Evolutionary conservation across 768 basidiomycete genomes (phyloP).

Genomic region (Termitomyces heimii): DNA sequence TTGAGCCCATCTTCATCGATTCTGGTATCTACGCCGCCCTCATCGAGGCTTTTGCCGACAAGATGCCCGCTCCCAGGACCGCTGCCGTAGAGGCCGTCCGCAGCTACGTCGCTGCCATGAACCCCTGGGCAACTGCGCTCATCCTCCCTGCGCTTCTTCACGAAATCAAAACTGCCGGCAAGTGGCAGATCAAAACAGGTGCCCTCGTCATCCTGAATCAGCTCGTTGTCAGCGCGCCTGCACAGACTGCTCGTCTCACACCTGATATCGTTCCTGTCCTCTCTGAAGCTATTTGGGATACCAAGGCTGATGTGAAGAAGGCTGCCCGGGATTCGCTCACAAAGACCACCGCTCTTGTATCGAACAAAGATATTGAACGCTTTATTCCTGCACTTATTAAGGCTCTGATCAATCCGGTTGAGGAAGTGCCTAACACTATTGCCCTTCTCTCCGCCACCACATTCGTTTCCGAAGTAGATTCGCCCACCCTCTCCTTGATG

Average conservation of each 20-base stretch:
- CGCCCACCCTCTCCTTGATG: constrained; percentile 95
- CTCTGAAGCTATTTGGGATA: constrained; percentile 96
- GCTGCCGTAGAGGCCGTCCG: constrained; percentile 82
- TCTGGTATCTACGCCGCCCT: constrained; percentile 84
- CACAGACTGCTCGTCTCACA: constrained; percentile 83
- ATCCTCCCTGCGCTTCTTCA: constrained; percentile 85
- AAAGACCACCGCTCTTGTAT: constrained; percentile 89
- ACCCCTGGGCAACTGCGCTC: constrained; percentile 81
- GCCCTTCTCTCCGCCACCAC: constrained; percentile 95
- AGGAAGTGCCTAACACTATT: constrained; percentile 96
- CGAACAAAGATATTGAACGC: constrained; percentile 97
- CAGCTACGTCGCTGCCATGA: constrained; percentile 70
- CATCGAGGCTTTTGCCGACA: constrained; percentile 92
- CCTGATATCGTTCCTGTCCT: constrained; percentile 94
- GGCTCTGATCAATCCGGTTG: constrained; percentile 96
- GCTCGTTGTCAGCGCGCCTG: constrained; percentile 77
- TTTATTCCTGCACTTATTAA: constrained; percentile 98
- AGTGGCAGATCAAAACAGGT: constrained; percentile 96
- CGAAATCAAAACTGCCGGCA: constrained; percentile 92
- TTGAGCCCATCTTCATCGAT: constrained; percentile 85
- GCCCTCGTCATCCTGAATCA: constrained; percentile 78
- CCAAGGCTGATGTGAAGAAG: constrained; percentile 98
- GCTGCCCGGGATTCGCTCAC: constrained; percentile 91
- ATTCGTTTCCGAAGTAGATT: constrained; percentile 99
- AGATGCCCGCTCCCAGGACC: constrained; percentile 82